These are phyloP conservation scores for Coniochaeta sp. DNA, from an alignment of 2,329 filamentous ascomycete species.

Conservation along the genomic window DNA sequence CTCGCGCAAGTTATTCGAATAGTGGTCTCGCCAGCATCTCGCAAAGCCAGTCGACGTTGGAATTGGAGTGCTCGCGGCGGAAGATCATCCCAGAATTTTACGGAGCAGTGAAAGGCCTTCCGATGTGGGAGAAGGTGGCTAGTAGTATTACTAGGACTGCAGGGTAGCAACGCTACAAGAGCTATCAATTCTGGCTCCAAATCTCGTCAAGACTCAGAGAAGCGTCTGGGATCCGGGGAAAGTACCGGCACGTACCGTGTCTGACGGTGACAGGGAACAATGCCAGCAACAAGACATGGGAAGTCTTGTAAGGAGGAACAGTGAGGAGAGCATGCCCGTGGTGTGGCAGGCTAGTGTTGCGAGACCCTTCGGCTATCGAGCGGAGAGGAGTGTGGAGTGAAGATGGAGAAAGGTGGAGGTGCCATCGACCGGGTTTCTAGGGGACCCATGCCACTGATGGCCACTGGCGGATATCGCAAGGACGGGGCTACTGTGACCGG, in stretches of 20 bases:
- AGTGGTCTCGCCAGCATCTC: background rate
- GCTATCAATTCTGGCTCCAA: background rate
- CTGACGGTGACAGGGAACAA: too few relatives aligned
- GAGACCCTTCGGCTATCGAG: background rate
- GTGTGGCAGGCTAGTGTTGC: background rate
- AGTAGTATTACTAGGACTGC: background rate
- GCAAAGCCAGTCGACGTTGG: background rate
- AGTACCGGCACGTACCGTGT: background rate
- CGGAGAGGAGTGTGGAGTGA: slow-evolving; percentile 1
- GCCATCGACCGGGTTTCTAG: slow-evolving; percentile 1
- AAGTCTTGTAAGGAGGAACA: too few relatives aligned
- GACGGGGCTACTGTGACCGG: background rate
- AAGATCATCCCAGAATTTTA: background rate
- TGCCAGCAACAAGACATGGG: too few relatives aligned
- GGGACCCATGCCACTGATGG: background rate
- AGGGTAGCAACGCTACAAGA: background rate
- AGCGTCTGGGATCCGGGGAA: background rate
- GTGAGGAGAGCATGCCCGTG: too few relatives aligned
- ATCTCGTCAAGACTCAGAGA: background rate
- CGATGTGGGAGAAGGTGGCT: background rate
- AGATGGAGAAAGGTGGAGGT: background rate
- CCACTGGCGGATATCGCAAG: background rate
- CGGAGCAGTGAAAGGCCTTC: background rate
- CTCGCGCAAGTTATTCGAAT: background rate
- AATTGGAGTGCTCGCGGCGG: background rate